phyloP scores from a whole-genome alignment of 495 filamentous ascomycete species.

The Annulohypoxylon bovei region DNA sequence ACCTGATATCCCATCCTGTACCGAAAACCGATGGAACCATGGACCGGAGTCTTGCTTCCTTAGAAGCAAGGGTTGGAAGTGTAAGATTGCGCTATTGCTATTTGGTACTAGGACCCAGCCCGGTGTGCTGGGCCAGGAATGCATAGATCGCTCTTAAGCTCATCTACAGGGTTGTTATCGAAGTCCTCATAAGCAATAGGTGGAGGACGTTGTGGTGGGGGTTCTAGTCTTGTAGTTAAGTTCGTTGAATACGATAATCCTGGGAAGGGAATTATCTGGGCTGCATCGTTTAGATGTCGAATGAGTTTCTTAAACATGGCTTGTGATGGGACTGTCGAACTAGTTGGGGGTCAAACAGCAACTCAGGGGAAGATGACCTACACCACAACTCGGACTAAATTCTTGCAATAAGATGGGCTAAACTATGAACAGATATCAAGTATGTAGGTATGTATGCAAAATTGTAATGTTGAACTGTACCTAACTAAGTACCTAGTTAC shows the following conservation, averaged over 20 bases:
- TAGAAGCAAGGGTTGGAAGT: not conserved
- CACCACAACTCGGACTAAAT: not conserved
- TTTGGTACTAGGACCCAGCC: not conserved
- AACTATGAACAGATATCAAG: not conserved
- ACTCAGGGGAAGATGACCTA: not conserved
- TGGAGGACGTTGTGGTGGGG: not conserved
- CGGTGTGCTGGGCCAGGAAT: not conserved
- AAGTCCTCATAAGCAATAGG: not conserved
- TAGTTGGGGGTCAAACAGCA: not conserved
- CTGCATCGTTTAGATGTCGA: not conserved
- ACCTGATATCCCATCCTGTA: not conserved
- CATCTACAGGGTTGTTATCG: not conserved
- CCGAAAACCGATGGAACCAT: not conserved
- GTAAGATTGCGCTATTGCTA: constrained; percentile 5
- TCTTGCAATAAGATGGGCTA: not conserved
- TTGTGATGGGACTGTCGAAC: not conserved
- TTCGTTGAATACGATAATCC: not conserved
- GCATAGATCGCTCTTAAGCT: not conserved
- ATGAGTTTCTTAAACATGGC: not conserved
- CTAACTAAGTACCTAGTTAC: no score
- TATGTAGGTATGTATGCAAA: no score
- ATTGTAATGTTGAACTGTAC: no score
- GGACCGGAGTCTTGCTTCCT: not conserved
- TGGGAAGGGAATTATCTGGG: not conserved
- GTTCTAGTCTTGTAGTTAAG: not conserved